Conservation (phyloP, 1,284 basidiomycete genomes). For the Apiotrichum porosum region DNA sequence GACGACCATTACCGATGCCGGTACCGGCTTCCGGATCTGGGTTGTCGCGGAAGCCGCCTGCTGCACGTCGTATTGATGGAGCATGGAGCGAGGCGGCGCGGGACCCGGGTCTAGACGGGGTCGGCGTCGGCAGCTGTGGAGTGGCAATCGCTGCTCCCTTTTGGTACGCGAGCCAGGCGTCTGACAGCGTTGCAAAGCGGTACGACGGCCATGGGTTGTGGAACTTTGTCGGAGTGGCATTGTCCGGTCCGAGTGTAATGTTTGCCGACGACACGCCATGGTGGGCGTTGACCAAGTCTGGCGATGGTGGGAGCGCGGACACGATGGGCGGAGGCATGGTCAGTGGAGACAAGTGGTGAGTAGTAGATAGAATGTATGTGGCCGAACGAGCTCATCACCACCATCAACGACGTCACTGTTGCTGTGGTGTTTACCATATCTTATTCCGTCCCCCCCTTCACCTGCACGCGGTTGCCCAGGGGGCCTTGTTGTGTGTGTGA, state of each 20-base stretch:
- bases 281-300: conserved; percentile 1
- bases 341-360: not conserved
- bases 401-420: too few relatives aligned
- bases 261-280: not conserved
- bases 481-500: too few relatives aligned
- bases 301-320: not conserved
- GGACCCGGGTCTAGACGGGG: not conserved
- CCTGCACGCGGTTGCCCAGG: too few relatives aligned
- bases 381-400: too few relatives aligned
- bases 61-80: too few relatives aligned
- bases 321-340: not conserved
- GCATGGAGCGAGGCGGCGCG: not conserved
- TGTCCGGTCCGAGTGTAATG: not conserved
- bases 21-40: too few relatives aligned
- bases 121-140: conserved; percentile 12
- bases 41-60: too few relatives aligned
- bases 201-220: conserved; percentile 48
- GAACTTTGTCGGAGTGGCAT: conserved; percentile 28
- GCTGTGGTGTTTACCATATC: too few relatives aligned
- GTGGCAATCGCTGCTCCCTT: conserved; percentile 42
- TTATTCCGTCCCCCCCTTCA: too few relatives aligned
- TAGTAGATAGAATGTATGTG: too few relatives aligned
- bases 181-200: conserved; percentile 31
- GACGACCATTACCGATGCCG: too few relatives aligned
- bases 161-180: conserved; percentile 40